These are phyloP conservation scores for Paraleonurus japonicus DNA, from an alignment of 257 asterid genomes.

Conservation along the genomic window DNA sequence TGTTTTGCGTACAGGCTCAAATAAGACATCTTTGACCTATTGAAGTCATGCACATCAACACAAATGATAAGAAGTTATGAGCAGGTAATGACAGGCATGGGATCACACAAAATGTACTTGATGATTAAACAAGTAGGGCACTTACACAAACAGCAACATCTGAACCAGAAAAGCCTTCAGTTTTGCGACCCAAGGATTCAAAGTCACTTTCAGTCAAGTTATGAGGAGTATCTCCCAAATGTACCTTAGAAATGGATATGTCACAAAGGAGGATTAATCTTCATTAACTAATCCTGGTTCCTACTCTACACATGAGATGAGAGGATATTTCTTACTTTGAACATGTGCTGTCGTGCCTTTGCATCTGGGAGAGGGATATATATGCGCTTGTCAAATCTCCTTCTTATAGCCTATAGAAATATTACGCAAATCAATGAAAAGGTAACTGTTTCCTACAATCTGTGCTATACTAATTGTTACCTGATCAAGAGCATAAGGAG, in stretches of 20 bases:
- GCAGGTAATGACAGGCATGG: background rate
- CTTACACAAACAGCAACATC: conserved; percentile 79
- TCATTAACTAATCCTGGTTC: background rate
- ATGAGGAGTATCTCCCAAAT: conserved; percentile 81
- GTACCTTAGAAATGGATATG: conserved; percentile 46
- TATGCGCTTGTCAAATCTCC: conserved; percentile 96
- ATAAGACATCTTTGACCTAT: conserved; percentile 93
- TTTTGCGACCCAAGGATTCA: conserved; percentile 58
- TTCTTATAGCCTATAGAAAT: conserved; percentile 71
- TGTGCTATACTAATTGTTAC: conserved; percentile 36
- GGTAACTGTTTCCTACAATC: background rate
- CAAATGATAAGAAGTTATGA: background rate
- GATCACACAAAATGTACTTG: background rate
- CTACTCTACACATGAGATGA: conserved; percentile 11
- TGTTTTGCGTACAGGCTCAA: conserved; percentile 96
- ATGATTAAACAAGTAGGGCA: background rate
- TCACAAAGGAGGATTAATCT: background rate
- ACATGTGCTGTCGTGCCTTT: conserved; percentile 97
- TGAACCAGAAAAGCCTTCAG: conserved; percentile 83
- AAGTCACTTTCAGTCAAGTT: conserved; percentile 67
- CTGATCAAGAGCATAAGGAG: conserved; percentile 98
- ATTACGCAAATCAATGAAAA: background rate
- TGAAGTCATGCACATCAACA: conserved; percentile 16
- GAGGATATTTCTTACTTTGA: conserved; percentile 55
- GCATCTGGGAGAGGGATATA: conserved; percentile 93